phyloP scores from a whole-genome alignment of 78 protist species.

The Paulinella micropora region DNA sequence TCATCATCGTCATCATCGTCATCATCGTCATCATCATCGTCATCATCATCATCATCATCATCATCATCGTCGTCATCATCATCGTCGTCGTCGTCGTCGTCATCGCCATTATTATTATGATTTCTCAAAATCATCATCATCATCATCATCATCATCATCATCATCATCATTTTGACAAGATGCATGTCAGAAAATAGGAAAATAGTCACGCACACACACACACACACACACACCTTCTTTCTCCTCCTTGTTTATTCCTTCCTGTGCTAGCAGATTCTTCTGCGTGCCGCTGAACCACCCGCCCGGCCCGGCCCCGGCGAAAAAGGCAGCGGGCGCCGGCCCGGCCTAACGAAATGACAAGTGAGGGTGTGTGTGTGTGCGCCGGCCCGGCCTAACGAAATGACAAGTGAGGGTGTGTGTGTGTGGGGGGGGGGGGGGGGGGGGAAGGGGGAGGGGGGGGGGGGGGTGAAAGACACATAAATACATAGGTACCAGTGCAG shows the following conservation, averaged over 20 bases:
- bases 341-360: not conserved
- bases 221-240: no score
- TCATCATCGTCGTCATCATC: not conserved
- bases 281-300: not conserved
- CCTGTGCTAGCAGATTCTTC: not conserved
- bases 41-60: not conserved
- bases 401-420: no score
- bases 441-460: no score
- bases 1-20: not conserved
- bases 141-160: not conserved
- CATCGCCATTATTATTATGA: not conserved
- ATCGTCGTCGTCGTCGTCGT: not conserved
- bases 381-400: not conserved
- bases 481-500: no score
- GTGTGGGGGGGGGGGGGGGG: no score
- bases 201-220: no score
- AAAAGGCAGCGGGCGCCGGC: not conserved
- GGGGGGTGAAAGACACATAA: no score
- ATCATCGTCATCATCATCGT: not conserved
- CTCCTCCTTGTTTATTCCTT: not conserved
- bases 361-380: not conserved
- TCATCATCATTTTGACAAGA: not conserved
- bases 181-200: not conserved
- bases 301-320: not conserved
- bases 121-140: no score